Evolutionary conservation across 2,329 filamentous ascomycete species (phyloP).

Genomic region (Canariomyces notabilis): DNA sequence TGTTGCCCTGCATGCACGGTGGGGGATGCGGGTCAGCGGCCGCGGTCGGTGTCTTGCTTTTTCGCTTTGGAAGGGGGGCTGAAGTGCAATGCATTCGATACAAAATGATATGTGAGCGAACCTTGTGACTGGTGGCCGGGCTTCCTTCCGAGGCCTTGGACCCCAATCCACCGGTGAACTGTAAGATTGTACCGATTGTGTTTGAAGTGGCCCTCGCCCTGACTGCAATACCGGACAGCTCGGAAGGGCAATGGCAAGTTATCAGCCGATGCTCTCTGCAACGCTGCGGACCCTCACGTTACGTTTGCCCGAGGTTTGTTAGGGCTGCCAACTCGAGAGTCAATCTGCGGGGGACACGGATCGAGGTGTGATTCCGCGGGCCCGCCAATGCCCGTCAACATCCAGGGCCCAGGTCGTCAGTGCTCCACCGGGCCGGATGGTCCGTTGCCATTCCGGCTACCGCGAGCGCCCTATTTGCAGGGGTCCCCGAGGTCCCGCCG

Average conservation of each 20-base stretch:
- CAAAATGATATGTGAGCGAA: constrained; percentile 12
- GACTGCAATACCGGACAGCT: too few species aligned
- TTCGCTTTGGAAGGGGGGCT: not conserved
- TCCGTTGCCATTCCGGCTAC: constrained; percentile 20
- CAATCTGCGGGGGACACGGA: constrained; percentile 4
- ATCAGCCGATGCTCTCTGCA: too few species aligned
- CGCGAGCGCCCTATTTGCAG: constrained; percentile 10
- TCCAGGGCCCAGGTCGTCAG: constrained; percentile 5
- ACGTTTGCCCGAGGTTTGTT: too few species aligned
- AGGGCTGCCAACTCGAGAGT: constrained; percentile 17
- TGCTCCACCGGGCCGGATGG: constrained; percentile 17
- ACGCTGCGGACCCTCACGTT: too few species aligned
- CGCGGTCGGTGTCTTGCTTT: constrained; percentile 7
- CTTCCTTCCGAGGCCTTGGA: too few species aligned
- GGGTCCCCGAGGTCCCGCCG: too few species aligned
- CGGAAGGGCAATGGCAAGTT: too few species aligned
- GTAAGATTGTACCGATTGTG: too few species aligned
- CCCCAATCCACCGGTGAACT: too few species aligned
- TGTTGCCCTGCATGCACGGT: constrained; percentile 13
- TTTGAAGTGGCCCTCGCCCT: too few species aligned
- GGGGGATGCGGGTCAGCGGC: not conserved
- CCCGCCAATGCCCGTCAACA: constrained; percentile 14
- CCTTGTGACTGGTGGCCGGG: constrained; percentile 3
- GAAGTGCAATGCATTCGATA: too few species aligned
- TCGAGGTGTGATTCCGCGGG: constrained; percentile 11